Base-by-base conservation (phyloP, 257 asterid genomes). In the Penstemon barbatus region DNA sequence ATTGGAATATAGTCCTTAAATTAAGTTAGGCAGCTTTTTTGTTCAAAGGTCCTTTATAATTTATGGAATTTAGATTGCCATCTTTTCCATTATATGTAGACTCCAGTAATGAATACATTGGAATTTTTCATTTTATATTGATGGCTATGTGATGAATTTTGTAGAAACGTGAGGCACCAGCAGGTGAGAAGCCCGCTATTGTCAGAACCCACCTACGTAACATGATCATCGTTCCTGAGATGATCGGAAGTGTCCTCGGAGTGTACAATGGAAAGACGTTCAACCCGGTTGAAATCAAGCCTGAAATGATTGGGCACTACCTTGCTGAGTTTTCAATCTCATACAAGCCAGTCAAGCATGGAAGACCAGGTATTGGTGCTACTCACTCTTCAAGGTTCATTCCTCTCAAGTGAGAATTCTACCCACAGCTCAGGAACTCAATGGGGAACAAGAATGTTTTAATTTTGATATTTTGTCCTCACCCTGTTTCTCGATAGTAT, bases 281-380 rank as follows among this genome's bases (percentile, higher is more conserved):
- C 85, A 89, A 89, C 19, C 87, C 90, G n/a, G 85, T 89, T 65
- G 96, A 89, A 57, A 80, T 89, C 78, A 89, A 89, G 81, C 91
- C 94, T 0, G 96, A 89, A 74, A 90, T 88, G 97, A 90, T 90
- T 49, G 84, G 97, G 0, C 96, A 86, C 75, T 90, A 90, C 36
- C 82, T 88, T 0, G 97, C 97, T 0, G 97, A 90, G 86, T 90
- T 88, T 73, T 90, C 96, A 0, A 88, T 90, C 18, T 81, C 92
- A 10, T 90, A 90, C 92, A 88, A 86, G 78, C 96, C 97, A 0
- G 96, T 89, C 13, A 90, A 88, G 85, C 97, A 90, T 12, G 97
- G 97, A 49, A 84, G 97, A 69, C 97, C 97, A 0, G 96, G 96
- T 83, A 88, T 90, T 71, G 97, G 96, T 74, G 97, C 97, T 6